A percentile compares a stretch with the other conserved stretches of the same genome.
phyloP scores from a whole-genome alignment of 805 yeast genomes.

The Kodamaea hsintzibuensis region DNA sequence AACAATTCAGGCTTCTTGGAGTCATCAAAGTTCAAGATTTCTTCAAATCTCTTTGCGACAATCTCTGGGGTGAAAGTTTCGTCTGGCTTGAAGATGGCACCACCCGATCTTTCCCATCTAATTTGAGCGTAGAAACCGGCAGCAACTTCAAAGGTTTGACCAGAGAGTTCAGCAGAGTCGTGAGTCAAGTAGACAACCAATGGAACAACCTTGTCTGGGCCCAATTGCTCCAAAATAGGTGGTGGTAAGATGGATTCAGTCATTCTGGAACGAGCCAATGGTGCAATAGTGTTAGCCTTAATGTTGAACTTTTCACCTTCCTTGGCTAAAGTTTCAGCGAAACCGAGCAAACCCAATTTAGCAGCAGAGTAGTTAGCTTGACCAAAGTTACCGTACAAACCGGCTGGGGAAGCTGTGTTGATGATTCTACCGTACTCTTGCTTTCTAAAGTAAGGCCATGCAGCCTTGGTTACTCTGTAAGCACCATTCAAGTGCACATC shows the following conservation, averaged over 20 bases:
- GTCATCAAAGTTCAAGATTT: conserved; percentile 63
- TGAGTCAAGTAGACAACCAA: conserved; percentile 79
- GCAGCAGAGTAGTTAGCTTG: conserved; percentile 96
- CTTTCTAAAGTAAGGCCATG: conserved; percentile 86
- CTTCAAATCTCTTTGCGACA: conserved; percentile 64
- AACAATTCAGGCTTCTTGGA: conserved; percentile 50
- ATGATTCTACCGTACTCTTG: conserved; percentile 87
- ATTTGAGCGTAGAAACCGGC: conserved; percentile 92
- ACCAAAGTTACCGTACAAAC: conserved; percentile 94
- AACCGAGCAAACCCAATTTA: conserved; percentile 84
- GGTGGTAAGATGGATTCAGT: conserved; percentile 89
- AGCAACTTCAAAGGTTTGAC: conserved; percentile 87
- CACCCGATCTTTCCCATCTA: conserved; percentile 92
- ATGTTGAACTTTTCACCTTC: conserved; percentile 89
- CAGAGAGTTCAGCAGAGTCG: conserved; percentile 58
- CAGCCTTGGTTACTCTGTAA: conserved; percentile 78
- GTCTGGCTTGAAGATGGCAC: conserved; percentile 80
- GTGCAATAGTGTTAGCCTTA: conserved; percentile 84
- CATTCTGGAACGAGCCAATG: conserved; percentile 95
- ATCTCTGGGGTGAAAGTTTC: conserved; percentile 81
- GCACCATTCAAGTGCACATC: conserved; percentile 92
- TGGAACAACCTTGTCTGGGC: conserved; percentile 91
- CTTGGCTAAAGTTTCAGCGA: conserved; percentile 91
- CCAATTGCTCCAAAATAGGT: conserved; percentile 73
- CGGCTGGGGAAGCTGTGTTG: conserved; percentile 97